A percentile compares a stretch with the other conserved stretches of the same genome.
Conservation (phyloP, 176 grass and related monocot species). For the Dendrocalamus sinicus region DNA sequence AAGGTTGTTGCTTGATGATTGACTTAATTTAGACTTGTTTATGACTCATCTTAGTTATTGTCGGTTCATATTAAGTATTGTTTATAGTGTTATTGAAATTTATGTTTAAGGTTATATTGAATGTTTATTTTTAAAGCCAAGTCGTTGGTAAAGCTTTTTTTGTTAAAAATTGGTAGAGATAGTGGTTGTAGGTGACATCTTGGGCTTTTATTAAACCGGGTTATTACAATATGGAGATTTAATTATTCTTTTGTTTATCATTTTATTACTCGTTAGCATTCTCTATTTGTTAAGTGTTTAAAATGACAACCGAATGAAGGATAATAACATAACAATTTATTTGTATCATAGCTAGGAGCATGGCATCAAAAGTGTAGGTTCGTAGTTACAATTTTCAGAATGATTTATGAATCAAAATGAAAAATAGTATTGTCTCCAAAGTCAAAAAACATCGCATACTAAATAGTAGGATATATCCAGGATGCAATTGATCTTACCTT, state of each 20-base stretch:
- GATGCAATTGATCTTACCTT: conserved; percentile 62
- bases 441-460: not conserved
- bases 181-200: too few relatives aligned
- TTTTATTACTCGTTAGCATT: conserved; percentile 26
- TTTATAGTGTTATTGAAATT: too few relatives aligned
- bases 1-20: too few relatives aligned
- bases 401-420: not conserved
- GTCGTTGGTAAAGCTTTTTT: too few relatives aligned
- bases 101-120: too few relatives aligned
- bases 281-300: not conserved
- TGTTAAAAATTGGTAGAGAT: too few relatives aligned
- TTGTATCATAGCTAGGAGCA: not conserved
- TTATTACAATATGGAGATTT: not conserved
- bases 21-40: too few relatives aligned
- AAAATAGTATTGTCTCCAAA: not conserved
- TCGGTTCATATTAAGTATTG: too few relatives aligned
- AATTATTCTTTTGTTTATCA: not conserved
- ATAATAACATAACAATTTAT: not conserved
- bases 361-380: conserved; percentile 8
- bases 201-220: too few relatives aligned
- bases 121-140: too few relatives aligned
- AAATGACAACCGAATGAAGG: conserved; percentile 9
- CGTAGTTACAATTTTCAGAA: conserved; percentile 26
- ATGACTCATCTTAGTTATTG: too few relatives aligned
- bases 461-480: not conserved